These are phyloP conservation scores for Mycosphaerella sp. DNA, from an alignment of 2,329 filamentous ascomycete genomes.

Conservation along the genomic window DNA sequence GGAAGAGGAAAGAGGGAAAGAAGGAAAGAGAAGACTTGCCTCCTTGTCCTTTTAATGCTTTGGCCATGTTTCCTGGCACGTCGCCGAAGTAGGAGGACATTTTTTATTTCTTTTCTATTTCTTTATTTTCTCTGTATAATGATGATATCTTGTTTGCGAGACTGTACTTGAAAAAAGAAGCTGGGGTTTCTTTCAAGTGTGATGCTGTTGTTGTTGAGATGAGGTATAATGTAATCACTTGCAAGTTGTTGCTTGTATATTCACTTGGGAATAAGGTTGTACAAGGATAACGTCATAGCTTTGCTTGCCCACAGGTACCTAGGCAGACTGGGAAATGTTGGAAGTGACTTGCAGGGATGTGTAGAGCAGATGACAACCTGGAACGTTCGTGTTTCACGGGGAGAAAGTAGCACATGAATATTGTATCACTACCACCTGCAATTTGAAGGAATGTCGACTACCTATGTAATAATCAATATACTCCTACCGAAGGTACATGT, in stretches of 20 bases:
- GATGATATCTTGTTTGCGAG: too few species aligned
- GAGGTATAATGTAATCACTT: not conserved
- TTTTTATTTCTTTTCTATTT: not conserved
- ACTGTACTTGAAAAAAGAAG: too few species aligned
- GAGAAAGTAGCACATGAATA: too few species aligned
- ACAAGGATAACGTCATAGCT: constrained; percentile 6
- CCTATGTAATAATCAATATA: not conserved
- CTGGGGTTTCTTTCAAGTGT: too few species aligned
- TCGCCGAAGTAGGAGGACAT: constrained; percentile 15
- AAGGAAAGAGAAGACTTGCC: constrained; percentile 13
- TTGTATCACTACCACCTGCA: too few species aligned
- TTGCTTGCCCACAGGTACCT: not conserved
- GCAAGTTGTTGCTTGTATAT: not conserved
- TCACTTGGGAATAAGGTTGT: constrained; percentile 5
- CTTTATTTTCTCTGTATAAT: too few species aligned
- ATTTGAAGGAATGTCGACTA: not conserved
- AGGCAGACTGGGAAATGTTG: constrained; percentile 4
- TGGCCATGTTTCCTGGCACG: constrained; percentile 26
- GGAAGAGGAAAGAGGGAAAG: not conserved
- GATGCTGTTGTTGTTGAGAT: not conserved
- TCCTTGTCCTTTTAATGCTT: constrained; percentile 29
- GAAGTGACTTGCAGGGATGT: constrained; percentile 8
- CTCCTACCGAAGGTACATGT: not conserved
- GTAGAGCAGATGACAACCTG: not conserved
- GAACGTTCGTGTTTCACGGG: not conserved